Base-by-base conservation (phyloP, 108 stramenopile species). In the Parmales sp. region DNA sequence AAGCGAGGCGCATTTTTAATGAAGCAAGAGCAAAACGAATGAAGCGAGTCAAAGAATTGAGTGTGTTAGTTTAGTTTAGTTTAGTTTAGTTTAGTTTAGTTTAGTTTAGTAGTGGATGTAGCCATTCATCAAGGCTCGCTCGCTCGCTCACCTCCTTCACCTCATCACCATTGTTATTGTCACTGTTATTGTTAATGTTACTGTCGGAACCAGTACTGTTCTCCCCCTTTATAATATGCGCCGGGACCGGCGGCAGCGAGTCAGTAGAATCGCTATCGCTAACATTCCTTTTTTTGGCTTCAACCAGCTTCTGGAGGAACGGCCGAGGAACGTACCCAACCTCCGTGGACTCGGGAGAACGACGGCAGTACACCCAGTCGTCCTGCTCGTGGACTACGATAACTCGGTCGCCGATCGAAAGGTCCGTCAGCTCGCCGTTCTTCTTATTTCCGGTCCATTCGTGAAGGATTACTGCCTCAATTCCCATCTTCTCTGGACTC, bases 321-420 rank as follows among this genome's bases (percentile, higher is more conserved):
- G 36, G 29, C 16, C 29, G 36, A 60, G 54, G 54, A 13, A 60
- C 54, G 54, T 60, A 60, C 3, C 54, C 54, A 29, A 5, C 9
- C 54, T 60, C 54, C 4, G 13, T 20, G 26, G 8, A 13, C 54
- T 60, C 54, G 29, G 54, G 54, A 34, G n/a, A 19, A 13, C 54
- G 29, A 28, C 54, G 29, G 16, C 54, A 60, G 54, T 60, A 60
- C 13, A 34, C 54, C 54, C 54, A 60, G 54, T 60, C 54, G 54
- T 29, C 36, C 54, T 60, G 54, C 28, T 60, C 54, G 54, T 60
- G 54, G 25, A 60, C 54, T 20, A 60, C 31, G 18, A 60, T 60
- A 11, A 60, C 54, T 28, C 36, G 54, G 54, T 60, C 54, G 8
- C 54, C 54, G 18, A 60, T 34, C 49, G n/a, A 23, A 7, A 60